phyloP scores from a whole-genome alignment of 441 rosid genomes.

The Raphanus hybrid region DNA sequence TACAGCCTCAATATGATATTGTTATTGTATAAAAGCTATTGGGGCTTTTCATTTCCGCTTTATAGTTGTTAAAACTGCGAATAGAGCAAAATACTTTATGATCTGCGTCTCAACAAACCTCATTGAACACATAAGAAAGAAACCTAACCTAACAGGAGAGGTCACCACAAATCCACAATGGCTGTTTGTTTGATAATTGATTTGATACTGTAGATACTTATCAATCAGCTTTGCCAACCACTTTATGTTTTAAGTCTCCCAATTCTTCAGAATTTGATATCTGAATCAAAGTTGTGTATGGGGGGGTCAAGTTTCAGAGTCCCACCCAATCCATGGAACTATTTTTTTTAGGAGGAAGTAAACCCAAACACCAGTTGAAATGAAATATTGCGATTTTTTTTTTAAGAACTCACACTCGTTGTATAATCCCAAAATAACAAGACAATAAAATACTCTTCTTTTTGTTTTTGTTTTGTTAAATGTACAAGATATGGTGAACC shows the following conservation, averaged over 20 bases:
- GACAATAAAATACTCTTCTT: not conserved
- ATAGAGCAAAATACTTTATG: not conserved
- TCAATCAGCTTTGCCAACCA: constrained; percentile 33
- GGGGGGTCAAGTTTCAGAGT: constrained; percentile 3
- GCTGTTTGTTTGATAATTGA: constrained; percentile 21
- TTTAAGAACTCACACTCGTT: constrained; percentile 24
- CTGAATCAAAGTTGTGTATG: not conserved
- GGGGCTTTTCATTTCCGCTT: too few species aligned
- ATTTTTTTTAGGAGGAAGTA: not conserved
- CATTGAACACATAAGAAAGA: not conserved
- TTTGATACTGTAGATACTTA: not conserved
- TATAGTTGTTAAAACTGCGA: not conserved
- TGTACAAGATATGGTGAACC: constrained; percentile 39
- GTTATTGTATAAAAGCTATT: too few species aligned
- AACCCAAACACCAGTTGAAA: not conserved
- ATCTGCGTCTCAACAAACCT: not conserved
- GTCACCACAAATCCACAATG: constrained; percentile 15
- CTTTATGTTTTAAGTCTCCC: not conserved
- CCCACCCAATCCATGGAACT: not conserved
- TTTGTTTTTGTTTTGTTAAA: not conserved
- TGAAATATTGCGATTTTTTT: constrained; percentile 24
- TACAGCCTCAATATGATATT: too few species aligned
- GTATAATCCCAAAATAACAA: constrained; percentile 30
- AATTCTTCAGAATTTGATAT: not conserved
- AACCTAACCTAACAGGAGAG: constrained; percentile 20